Percentiles rank a stretch among this genome's conserved stretches.
Conservation (phyloP, 306 rosid species). For the Canavalia gladiata region DNA sequence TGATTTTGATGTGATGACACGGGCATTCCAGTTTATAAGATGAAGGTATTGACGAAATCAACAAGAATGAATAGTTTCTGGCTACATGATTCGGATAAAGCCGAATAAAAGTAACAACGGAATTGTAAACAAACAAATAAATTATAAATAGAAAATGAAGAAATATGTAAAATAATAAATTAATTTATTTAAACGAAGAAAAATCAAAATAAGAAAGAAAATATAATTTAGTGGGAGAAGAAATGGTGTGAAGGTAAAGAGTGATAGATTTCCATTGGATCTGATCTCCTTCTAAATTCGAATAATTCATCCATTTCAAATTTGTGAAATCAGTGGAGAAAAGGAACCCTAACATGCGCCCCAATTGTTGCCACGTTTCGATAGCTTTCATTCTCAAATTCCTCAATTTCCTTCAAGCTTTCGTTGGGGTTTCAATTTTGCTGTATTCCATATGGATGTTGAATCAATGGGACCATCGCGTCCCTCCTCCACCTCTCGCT, state of each 20-base stretch:
- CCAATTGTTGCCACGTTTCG: constrained; percentile 77
- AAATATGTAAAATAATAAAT: too few species aligned
- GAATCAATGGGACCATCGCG: constrained; percentile 73
- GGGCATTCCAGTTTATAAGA: too few species aligned
- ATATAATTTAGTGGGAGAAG: background rate
- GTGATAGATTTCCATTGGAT: background rate
- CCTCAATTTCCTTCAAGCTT: constrained; percentile 86
- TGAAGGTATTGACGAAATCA: too few species aligned
- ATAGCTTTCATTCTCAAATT: constrained; percentile 79
- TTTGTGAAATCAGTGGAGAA: background rate
- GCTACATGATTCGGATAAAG: too few species aligned
- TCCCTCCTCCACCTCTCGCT: constrained; percentile 61
- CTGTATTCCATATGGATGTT: constrained; percentile 89
- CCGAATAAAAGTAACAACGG: too few species aligned
- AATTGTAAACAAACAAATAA: too few species aligned
- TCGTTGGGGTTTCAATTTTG: constrained; percentile 76
- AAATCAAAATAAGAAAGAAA: too few species aligned
- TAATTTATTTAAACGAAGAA: too few species aligned
- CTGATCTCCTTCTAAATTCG: background rate
- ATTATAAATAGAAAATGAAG: too few species aligned
- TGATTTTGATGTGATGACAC: too few species aligned
- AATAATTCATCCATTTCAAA: background rate
- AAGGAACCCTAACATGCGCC: constrained; percentile 60
- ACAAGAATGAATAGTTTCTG: too few species aligned
- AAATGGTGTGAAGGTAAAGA: background rate